Evolutionary conservation across 2,329 filamentous ascomycete genomes (phyloP), one percentile per base, ranked within the genome.

Genomic region (Fusarium pseudonygamai): DNA sequence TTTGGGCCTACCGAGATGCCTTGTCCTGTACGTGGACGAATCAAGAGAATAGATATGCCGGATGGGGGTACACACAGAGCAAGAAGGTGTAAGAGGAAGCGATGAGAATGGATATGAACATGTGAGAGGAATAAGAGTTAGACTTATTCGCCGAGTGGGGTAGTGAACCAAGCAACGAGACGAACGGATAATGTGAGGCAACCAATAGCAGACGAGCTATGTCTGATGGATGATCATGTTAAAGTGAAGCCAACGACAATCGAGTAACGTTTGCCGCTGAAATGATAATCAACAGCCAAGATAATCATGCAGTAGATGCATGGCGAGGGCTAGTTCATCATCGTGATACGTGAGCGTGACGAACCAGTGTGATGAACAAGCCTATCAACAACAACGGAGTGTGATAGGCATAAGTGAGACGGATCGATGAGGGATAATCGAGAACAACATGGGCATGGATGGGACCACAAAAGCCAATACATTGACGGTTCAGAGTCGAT

Each of bases 341-440:
- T 58, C 42, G 50, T 49, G 46, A 58, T 56, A 60, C 20, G 32
- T 60, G 50, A 66, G 50, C 55, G 60, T 75, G 72, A 73, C 56
- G 52, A 52, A 42, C 58, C 52, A 72, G 63, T 69, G 42, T 69
- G 63, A 40, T 63, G 20, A 50, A 53, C 59, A 42, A 46, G 42
- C 58, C 52, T 65, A 67, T 59, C 64, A 70, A 47, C 37, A n/a
- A 30, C 30, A 30, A 68, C 22, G n/a, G 49, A 34, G 45, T 62
- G 66, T 62, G 62, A 65, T 64, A 50, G 64, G 60, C 56, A 66
- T 34, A 40, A 59, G 47, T 63, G 60, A 66, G 55, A 65, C 37
- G 53, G 42, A 60, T 73, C 52, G 63, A 71, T 76, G 73, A 76
- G 76, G 73, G 76, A 78, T 77, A 76, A 77, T 77, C 46, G 64